Conservation (phyloP, 768 basidiomycete species). For the Psilocybe subaeruginosa region DNA sequence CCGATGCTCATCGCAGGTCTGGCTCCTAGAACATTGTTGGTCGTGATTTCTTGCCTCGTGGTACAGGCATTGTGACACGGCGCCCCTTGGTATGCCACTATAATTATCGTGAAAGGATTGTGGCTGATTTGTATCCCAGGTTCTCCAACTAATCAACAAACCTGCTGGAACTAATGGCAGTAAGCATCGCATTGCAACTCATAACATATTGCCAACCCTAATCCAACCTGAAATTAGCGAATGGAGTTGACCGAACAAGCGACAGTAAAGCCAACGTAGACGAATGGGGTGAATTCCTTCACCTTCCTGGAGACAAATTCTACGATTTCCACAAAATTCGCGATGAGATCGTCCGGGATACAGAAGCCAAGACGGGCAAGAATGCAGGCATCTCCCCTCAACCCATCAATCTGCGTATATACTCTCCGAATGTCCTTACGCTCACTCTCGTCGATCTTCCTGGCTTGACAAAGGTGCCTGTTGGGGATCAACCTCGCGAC, state of each 20-base stretch:
- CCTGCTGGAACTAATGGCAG: constrained; percentile 47
- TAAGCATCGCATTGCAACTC: constrained; percentile 4
- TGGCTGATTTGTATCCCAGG: constrained; percentile 41
- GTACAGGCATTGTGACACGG: constrained; percentile 97
- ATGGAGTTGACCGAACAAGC: constrained; percentile 50
- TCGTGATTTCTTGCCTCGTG: constrained; percentile 97
- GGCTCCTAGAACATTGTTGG: constrained; percentile 88
- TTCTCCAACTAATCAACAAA: constrained; percentile 94
- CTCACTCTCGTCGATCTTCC: constrained; percentile 97
- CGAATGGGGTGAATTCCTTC: constrained; percentile 99
- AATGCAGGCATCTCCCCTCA: constrained; percentile 98
- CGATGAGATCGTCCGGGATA: constrained; percentile 95
- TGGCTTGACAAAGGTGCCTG: constrained; percentile 93
- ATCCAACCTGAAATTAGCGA: constrained; percentile 38
- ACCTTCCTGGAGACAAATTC: constrained; percentile 96
- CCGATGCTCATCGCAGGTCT: constrained; percentile 11
- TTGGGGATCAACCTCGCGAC: constrained; percentile 95
- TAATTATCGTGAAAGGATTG: constrained; percentile 1
- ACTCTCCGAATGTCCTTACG: constrained; percentile 95
- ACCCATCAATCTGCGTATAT: constrained; percentile 97
- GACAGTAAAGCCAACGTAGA: constrained; percentile 86
- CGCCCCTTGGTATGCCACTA: constrained; percentile 78
- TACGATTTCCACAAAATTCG: constrained; percentile 97
- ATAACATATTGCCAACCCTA: neutral
- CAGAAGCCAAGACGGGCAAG: constrained; percentile 97